Evolutionary conservation across 257 asterid species (phyloP), one percentile per base, ranked within the genome.

Genomic region (Cinchona pubescens): DNA sequence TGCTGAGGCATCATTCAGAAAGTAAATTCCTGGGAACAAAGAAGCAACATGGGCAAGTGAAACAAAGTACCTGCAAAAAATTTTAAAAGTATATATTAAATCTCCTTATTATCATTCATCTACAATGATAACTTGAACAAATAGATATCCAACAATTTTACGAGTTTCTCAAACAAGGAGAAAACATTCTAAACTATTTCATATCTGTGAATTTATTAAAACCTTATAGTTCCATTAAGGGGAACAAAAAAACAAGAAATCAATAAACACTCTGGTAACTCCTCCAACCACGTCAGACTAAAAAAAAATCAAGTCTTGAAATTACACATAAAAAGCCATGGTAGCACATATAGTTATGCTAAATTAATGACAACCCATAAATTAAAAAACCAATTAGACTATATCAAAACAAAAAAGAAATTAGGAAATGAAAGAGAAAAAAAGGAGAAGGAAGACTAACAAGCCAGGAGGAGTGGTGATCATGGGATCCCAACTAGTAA

Each of bases 391-490:
- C 35, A 43, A 27, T 12, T 35, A 15, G 10, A 73, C 48, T 19
- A 51, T 21, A 56, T 40, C 27, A 53, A 75, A 71, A 21, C 46
- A 23, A 27, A 49, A 21, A 9, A 43, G 60, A n/a, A n/a, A n/a
- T n/a, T 21, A 37, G 63, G 32, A 35, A 37, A 1, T 34, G 38
- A 32, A 71, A 79, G 53, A n/a, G n/a, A n/a, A 18, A 62, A 48
- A 53, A 5, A 49, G 19, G 61, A n/a, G 61, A 75, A 32, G 10
- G 8, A 72, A 35, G 62, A 89, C 97, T 85, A 69, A 95, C 99
- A 95, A 67, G 72, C 98, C 99, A 84, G 98, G 98, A 55, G 98
- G 99, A 58, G 99, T 92, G 67, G 99, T 95, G 88, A 95, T 95
- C 97, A 89, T 92, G 63, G 98, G 97, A 87, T 95, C 96, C 99